phyloP scores from a whole-genome alignment of 2,329 filamentous ascomycete species.

The Magnaporthiopsis rhizophila region DNA sequence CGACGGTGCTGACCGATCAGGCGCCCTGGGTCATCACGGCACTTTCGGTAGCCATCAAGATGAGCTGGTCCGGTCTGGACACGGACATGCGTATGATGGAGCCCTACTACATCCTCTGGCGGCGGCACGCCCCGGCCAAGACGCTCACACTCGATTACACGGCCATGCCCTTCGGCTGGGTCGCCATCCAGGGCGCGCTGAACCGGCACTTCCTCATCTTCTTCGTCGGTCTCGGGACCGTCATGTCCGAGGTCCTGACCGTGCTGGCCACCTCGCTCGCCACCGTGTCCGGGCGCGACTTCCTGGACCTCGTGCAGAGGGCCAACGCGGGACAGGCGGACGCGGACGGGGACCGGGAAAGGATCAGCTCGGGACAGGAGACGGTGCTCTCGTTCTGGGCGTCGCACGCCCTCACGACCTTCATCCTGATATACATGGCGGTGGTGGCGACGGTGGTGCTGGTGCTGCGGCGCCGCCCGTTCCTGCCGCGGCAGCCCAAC shows the following conservation, averaged over 20 bases:
- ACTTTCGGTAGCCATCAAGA: slow-evolving; percentile 57
- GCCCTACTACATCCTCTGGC: slow-evolving; percentile 63
- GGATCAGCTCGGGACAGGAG: slow-evolving; percentile 48
- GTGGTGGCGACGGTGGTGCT: slow-evolving; percentile 53
- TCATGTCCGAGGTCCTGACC: slow-evolving; percentile 66
- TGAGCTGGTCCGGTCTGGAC: slow-evolving; percentile 62
- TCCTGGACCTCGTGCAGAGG: slow-evolving; percentile 23
- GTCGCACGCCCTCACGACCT: slow-evolving; percentile 51
- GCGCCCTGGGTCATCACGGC: slow-evolving; percentile 59
- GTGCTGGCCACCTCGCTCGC: slow-evolving; percentile 60
- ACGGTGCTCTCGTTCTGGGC: slow-evolving; percentile 58
- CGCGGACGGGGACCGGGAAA: slow-evolving; percentile 25
- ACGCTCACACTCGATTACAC: slow-evolving; percentile 67
- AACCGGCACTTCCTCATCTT: slow-evolving; percentile 60
- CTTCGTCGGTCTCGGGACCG: slow-evolving; percentile 60
- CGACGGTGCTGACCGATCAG: slow-evolving; percentile 47
- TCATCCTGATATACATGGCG: slow-evolving; percentile 60
- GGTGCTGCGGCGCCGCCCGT: slow-evolving; percentile 54
- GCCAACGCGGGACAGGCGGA: slow-evolving; percentile 7
- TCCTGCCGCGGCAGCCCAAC: slow-evolving; percentile 69
- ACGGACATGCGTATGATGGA: slow-evolving; percentile 65
- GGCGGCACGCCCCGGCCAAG: slow-evolving; percentile 55
- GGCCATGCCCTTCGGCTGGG: slow-evolving; percentile 59
- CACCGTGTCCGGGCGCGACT: slow-evolving; percentile 54
- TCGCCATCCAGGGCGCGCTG: slow-evolving; percentile 51